A percentile compares a stretch with the other conserved stretches of the same genome.
Evolutionary conservation across 2,329 filamentous ascomycete species (phyloP).

Genomic region (Aphanoascus verrucosus): DNA sequence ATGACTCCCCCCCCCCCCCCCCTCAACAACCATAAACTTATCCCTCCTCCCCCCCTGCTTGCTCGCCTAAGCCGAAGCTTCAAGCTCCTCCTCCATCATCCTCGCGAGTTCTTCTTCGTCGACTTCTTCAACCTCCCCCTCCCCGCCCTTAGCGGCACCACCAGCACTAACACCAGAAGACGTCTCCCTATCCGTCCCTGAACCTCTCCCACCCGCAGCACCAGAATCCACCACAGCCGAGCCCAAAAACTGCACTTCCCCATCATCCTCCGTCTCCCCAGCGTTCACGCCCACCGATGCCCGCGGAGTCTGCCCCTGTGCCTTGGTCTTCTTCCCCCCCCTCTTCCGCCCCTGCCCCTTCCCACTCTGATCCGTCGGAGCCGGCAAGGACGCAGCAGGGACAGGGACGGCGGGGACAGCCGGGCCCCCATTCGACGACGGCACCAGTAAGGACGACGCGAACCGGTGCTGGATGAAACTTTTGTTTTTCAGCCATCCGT

Average conservation of each 20-base stretch:
- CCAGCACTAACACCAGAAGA: neutral
- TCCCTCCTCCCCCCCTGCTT: neutral
- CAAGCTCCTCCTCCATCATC: constrained; percentile 23
- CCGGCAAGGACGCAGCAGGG: neutral
- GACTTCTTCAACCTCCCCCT: neutral
- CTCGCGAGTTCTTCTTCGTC: constrained; percentile 21
- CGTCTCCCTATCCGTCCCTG: neutral
- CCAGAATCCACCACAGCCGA: neutral
- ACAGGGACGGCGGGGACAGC: neutral
- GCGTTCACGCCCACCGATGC: neutral
- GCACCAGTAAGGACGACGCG: neutral
- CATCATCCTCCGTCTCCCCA: neutral
- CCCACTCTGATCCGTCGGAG: neutral
- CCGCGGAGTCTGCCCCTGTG: neutral
- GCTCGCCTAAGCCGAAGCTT: neutral
- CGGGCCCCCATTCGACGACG: neutral
- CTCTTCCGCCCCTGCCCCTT: neutral
- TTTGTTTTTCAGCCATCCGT: constrained; percentile 23
- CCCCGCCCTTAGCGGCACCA: too few species aligned
- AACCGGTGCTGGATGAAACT: constrained; percentile 5
- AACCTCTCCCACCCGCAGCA: neutral
- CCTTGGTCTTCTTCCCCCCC: neutral
- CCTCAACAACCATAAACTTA: neutral
- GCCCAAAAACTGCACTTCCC: neutral
- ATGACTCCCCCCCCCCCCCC: neutral